These are phyloP conservation scores for Globisporangium rhizosaccharum DNA, from an alignment of 352 stramenopile genomes.

Conservation along the genomic window DNA sequence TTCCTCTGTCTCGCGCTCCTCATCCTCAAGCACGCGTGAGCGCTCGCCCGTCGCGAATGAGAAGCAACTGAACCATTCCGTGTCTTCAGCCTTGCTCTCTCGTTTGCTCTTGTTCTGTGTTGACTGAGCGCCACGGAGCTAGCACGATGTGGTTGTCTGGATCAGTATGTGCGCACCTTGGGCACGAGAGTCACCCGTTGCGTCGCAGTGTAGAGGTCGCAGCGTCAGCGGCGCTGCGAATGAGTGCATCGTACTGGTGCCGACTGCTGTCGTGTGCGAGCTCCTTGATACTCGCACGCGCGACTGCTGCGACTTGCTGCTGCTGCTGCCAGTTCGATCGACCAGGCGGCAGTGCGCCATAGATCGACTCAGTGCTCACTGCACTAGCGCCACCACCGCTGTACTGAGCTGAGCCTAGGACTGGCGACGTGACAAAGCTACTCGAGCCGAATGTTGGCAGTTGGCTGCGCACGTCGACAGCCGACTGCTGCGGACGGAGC, in stretches of 20 bases:
- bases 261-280: constrained; percentile 6
- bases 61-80: background rate
- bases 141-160: background rate
- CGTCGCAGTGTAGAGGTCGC: constrained; percentile 1
- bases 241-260: constrained; percentile 9
- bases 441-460: background rate
- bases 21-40: constrained; percentile 61
- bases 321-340: background rate
- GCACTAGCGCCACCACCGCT: too few species aligned
- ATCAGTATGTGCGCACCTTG: too few species aligned
- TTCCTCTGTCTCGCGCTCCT: constrained; percentile 64
- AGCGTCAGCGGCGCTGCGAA: constrained; percentile 7
- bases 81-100: background rate
- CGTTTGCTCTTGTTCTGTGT: background rate
- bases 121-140: background rate
- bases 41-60: too few species aligned
- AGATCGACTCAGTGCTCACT: background rate
- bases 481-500: constrained; percentile 7
- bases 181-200: background rate
- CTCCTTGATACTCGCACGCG: constrained; percentile 9
- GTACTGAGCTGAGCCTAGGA: too few species aligned
- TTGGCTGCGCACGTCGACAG: constrained; percentile 1
- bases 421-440: background rate
- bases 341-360: background rate
- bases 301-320: background rate